A percentile compares a stretch with the other conserved stretches of the same genome.
Conservation (phyloP, 192 early-diverging fungal species). For the Geranomyces variabilis region DNA sequence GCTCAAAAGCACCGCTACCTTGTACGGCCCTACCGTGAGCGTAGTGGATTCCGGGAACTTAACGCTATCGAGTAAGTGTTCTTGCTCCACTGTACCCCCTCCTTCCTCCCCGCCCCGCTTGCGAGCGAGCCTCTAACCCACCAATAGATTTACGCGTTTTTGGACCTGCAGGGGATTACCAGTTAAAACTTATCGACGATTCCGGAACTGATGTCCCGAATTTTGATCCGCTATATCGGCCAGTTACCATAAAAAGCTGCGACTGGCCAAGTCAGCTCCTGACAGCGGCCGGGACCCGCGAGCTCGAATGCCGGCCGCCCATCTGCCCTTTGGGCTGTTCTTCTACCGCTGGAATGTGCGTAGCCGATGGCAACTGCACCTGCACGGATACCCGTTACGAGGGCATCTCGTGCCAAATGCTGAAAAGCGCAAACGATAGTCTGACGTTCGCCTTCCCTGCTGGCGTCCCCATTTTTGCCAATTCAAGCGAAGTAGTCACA, state of each 20-base stretch:
- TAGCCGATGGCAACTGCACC: slow-evolving; percentile 28
- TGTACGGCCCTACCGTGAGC: slow-evolving; percentile 6
- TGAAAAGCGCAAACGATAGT: slow-evolving; percentile 23
- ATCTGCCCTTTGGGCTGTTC: slow-evolving; percentile 18
- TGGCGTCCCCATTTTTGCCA: neutral
- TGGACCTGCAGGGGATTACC: neutral
- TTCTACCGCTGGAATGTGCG: slow-evolving; percentile 25
- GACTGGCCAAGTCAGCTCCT: slow-evolving; percentile 5
- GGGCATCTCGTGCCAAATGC: slow-evolving; percentile 22
- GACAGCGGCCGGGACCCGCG: neutral
- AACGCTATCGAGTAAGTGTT: slow-evolving; percentile 4
- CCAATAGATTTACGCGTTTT: slow-evolving; percentile 15
- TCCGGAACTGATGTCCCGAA: slow-evolving; percentile 3
- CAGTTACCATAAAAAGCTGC: neutral
- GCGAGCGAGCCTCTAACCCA: no score
- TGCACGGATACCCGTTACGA: slow-evolving; percentile 26
- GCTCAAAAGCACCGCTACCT: neutral
- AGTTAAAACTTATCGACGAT: neutral
- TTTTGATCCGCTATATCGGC: neutral
- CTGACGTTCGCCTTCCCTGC: slow-evolving; percentile 17
- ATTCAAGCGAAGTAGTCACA: neutral
- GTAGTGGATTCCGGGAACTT: slow-evolving; percentile 9
- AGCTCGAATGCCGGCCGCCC: slow-evolving; percentile 10
- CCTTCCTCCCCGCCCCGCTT: no score
- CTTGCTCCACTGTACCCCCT: no score